Conservation (phyloP, 306 rosid species). For the Fragaria ananassa region DNA sequence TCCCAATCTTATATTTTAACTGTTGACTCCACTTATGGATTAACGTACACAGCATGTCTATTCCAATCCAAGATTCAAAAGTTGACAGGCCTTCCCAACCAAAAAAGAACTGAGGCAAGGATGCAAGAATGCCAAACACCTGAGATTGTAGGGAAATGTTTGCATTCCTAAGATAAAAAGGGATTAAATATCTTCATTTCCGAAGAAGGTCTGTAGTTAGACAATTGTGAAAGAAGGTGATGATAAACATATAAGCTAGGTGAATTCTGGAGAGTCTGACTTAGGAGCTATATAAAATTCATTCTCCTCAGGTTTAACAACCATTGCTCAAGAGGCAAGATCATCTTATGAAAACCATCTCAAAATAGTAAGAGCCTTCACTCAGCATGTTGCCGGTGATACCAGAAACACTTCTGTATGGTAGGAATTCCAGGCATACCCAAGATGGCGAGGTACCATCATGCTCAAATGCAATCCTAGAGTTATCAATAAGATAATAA, state of each 20-base stretch:
- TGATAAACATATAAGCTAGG: neutral
- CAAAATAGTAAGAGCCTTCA: neutral
- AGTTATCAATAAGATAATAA: neutral
- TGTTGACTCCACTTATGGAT: neutral
- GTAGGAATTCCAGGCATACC: neutral
- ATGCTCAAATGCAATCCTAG: neutral
- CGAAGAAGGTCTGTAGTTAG: neutral
- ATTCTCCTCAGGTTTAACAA: neutral
- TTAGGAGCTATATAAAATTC: neutral
- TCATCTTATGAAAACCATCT: neutral
- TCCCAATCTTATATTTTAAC: neutral
- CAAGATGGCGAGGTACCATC: neutral
- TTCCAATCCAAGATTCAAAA: neutral
- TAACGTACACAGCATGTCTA: neutral
- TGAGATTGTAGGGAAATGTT: neutral
- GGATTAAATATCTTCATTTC: neutral
- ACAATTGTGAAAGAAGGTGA: neutral
- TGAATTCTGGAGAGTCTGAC: neutral
- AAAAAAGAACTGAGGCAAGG: neutral
- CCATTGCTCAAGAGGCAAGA: neutral
- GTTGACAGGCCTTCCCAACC: neutral
- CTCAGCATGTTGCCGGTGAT: neutral
- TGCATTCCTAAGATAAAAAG: neutral
- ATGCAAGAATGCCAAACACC: neutral
- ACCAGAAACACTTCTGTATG: conserved; percentile 6